Evolutionary conservation across 306 rosid genomes (phyloP).

Genomic region (cucumber (Cucumis sativus)): Cucumber_9930_V3 NC_026657.2:32539001-32539500

Average conservation of each 20-base stretch:
- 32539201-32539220: neutral
- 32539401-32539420: constrained; percentile 29
- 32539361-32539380: constrained; percentile 62
- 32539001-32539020: neutral
- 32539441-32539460: constrained; percentile 72
- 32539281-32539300: neutral
- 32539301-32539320: neutral
- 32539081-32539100: neutral
- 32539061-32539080: neutral
- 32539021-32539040: neutral
- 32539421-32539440: constrained; percentile 40
- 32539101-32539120: neutral
- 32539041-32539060: neutral
- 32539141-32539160: neutral
- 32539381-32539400: constrained; percentile 39
- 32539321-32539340: neutral
- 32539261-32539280: neutral
- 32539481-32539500: constrained; percentile 78
- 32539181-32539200: neutral
- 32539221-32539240: neutral
- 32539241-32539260: neutral
- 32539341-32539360: constrained; percentile 19
- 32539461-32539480: constrained; percentile 47
- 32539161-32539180: neutral
- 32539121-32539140: neutral